Conservation (phyloP, 1,284 basidiomycete genomes). For the Calocybe gambosa region DNA sequence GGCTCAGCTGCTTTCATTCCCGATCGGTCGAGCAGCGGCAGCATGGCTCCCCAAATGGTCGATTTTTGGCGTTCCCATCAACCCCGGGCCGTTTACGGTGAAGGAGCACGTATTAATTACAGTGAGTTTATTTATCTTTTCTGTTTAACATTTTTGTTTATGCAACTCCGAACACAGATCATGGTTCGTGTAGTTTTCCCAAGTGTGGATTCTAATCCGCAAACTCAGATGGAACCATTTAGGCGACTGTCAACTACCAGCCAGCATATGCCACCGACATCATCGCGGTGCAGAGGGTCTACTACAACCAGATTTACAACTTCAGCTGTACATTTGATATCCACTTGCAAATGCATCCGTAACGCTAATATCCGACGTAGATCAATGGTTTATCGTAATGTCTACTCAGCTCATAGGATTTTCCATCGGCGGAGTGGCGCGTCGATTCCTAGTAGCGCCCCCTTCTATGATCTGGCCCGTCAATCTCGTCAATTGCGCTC, state of each 20-base stretch:
- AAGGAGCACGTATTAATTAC: slow-evolving; percentile 53
- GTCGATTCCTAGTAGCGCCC: slow-evolving; percentile 67
- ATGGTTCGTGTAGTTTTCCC: not conserved
- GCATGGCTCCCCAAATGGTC: slow-evolving; percentile 42
- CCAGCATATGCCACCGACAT: slow-evolving; percentile 64
- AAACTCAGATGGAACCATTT: not conserved
- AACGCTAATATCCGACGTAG: slow-evolving; percentile 15
- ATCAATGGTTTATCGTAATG: slow-evolving; percentile 55
- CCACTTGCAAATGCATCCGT: not conserved
- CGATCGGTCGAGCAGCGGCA: slow-evolving; percentile 47
- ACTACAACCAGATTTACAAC: slow-evolving; percentile 37
- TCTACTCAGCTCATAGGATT: slow-evolving; percentile 67
- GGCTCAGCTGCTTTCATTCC: slow-evolving; percentile 52
- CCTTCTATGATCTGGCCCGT: slow-evolving; percentile 82
- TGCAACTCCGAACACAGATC: not conserved
- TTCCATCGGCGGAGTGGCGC: slow-evolving; percentile 57
- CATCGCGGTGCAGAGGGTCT: slow-evolving; percentile 56
- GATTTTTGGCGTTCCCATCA: slow-evolving; percentile 47
- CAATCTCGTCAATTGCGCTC: slow-evolving; percentile 72
- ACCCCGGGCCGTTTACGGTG: slow-evolving; percentile 73
- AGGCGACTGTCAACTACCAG: slow-evolving; percentile 53
- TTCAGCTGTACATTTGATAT: slow-evolving; percentile 22
- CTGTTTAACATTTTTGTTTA: slow-evolving; percentile 51
- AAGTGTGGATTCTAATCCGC: not conserved
- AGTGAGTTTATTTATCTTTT: slow-evolving; percentile 16